Conservation (phyloP, 768 basidiomycete genomes). For the Rhizopogon salebrosus region DNA sequence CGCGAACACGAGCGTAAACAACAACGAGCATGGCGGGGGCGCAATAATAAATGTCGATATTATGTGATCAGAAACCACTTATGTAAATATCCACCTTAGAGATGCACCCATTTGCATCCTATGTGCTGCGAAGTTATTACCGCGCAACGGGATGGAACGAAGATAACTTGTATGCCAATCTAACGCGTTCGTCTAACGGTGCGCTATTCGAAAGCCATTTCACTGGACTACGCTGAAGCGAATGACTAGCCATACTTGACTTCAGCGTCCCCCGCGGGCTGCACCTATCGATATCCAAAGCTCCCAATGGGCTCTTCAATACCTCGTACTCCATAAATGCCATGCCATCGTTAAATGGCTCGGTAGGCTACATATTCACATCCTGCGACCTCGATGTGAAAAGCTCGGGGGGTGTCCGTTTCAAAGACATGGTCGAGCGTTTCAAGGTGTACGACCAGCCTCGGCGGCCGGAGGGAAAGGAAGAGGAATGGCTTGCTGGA, state of each 20-base stretch:
- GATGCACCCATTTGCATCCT: conserved; percentile 86
- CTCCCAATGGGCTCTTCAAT: conserved; percentile 83
- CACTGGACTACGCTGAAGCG: conserved; percentile 3
- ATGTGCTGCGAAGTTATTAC: conserved; percentile 87
- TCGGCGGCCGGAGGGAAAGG: conserved; percentile 67
- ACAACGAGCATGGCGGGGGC: too few species aligned
- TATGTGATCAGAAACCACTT: too few species aligned
- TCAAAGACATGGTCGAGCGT: conserved; percentile 87
- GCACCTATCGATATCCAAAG: conserved; percentile 78
- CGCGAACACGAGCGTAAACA: too few species aligned
- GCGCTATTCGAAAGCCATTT: conserved; percentile 11
- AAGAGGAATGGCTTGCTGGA: conserved; percentile 80
- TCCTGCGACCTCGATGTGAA: conserved; percentile 77
- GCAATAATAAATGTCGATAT: too few species aligned
- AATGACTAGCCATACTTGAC: conserved; percentile 74
- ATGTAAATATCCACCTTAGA: too few species aligned
- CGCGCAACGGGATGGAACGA: conserved; percentile 95
- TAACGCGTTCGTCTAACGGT: conserved; percentile 90
- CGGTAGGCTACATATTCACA: conserved; percentile 89
- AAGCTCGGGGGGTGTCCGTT: conserved; percentile 62
- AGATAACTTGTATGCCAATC: conserved; percentile 86
- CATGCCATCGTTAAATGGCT: conserved; percentile 88
- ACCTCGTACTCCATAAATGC: conserved; percentile 92
- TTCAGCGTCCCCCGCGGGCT: conserved; percentile 81
- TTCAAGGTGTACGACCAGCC: conserved; percentile 85